Evolutionary conservation across 2,329 filamentous ascomycete genomes (phyloP).

Genomic region (Xylariaceae sp.): DNA sequence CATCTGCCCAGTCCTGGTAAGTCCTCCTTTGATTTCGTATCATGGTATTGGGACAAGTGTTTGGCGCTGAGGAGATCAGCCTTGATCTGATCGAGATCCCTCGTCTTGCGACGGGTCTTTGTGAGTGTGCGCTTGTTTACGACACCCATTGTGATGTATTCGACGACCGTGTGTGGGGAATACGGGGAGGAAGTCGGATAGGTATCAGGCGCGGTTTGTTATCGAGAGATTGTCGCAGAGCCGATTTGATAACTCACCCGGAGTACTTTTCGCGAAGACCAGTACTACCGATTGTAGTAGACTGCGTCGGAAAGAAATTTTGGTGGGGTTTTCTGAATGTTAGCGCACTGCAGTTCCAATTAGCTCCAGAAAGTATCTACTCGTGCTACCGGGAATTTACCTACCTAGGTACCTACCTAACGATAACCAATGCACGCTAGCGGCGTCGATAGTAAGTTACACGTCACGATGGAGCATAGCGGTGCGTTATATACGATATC

Average conservation of each 20-base stretch:
- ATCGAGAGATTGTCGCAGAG: background rate
- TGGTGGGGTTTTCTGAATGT: slow-evolving; percentile 24
- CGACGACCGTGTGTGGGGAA: background rate
- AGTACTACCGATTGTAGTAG: background rate
- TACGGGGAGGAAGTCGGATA: background rate
- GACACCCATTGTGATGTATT: slow-evolving; percentile 55
- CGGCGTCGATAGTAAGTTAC: no score
- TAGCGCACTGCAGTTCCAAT: background rate
- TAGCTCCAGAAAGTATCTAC: background rate
- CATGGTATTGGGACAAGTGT: slow-evolving; percentile 74
- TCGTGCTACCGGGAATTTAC: no score
- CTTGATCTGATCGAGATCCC: slow-evolving; percentile 89
- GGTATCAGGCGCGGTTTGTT: background rate
- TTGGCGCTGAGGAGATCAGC: slow-evolving; percentile 71
- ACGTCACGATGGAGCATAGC: no score
- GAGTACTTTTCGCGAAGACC: background rate
- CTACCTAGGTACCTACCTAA: background rate
- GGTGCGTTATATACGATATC: no score
- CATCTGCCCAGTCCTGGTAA: slow-evolving; percentile 77
- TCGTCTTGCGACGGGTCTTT: slow-evolving; percentile 67
- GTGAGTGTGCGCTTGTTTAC: slow-evolving; percentile 60
- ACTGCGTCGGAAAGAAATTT: slow-evolving; percentile 19
- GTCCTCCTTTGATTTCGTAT: slow-evolving; percentile 75
- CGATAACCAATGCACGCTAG: no score
- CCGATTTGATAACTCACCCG: background rate